Conservation (phyloP, 1,284 basidiomycete genomes). For the Xerocomus nothofagi region DNA sequence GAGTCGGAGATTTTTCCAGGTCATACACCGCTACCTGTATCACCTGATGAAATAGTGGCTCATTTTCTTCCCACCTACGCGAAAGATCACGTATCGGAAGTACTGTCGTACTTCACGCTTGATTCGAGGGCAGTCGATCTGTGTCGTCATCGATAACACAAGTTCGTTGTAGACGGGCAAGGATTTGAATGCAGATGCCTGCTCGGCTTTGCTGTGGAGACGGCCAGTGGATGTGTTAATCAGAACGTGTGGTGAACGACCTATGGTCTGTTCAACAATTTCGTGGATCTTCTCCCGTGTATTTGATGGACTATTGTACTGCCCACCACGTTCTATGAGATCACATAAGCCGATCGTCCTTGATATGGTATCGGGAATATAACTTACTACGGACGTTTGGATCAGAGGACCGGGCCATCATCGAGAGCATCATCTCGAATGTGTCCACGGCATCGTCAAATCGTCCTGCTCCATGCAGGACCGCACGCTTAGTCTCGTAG, state of each 20-base stretch:
- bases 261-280: not conserved
- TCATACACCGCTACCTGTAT: not conserved
- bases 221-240: not conserved
- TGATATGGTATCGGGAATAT: not conserved
- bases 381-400: not conserved
- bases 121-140: not conserved
- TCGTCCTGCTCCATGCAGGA: not conserved
- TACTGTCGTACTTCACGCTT: not conserved
- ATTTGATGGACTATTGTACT: not conserved
- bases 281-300: not conserved
- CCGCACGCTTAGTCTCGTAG: not conserved
- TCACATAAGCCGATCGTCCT: not conserved
- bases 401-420: not conserved
- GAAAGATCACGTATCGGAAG: slow-evolving; percentile 1
- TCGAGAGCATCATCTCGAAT: not conserved
- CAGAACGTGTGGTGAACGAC: not conserved
- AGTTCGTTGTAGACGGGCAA: not conserved
- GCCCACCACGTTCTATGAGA: not conserved
- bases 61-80: slow-evolving; percentile 2
- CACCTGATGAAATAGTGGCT: not conserved
- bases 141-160: not conserved
- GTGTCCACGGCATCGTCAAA: not conserved
- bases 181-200: not conserved
- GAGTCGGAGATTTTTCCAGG: not conserved
- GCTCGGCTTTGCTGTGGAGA: not conserved